Conservation (phyloP, 225 moss, liverwort and hornwort genomes). For the Thuidium tamariscinum region DNA sequence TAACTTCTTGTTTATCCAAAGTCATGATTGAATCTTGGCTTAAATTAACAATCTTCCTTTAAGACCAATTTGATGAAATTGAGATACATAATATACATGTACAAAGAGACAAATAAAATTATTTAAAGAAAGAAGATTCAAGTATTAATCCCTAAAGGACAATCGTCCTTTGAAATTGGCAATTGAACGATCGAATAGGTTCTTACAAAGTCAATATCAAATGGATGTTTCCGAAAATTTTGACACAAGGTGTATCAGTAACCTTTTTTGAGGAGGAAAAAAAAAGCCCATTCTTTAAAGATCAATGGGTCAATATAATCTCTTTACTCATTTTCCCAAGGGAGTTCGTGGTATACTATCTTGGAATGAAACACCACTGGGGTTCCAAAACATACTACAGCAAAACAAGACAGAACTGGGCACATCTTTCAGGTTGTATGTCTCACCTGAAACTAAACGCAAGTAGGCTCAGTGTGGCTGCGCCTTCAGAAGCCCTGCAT, state of each 20-base stretch:
- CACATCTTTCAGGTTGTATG: not conserved
- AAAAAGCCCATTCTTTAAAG: not conserved
- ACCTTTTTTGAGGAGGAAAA: not conserved
- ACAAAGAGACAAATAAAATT: not conserved
- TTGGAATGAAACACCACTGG: not conserved
- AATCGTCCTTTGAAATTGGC: not conserved
- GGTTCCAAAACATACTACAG: not conserved
- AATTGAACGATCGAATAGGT: not conserved
- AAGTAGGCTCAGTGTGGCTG: too few relatives aligned
- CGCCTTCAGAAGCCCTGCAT: too few relatives aligned
- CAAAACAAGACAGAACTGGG: not conserved
- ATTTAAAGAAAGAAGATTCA: not conserved
- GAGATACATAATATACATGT: not conserved
- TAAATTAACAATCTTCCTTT: not conserved
- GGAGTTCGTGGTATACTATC: not conserved
- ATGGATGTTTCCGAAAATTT: accelerated
- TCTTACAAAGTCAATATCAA: not conserved
- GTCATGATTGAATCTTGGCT: not conserved
- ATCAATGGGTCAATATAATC: not conserved
- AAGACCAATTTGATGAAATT: not conserved
- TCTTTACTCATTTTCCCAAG: not conserved
- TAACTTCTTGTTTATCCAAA: not conserved
- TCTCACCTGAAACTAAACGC: too few relatives aligned
- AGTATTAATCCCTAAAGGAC: too few relatives aligned
- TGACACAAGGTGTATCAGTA: not conserved